Evolutionary conservation across 1,284 basidiomycete genomes (phyloP).

Genomic region (Porodaedalea pini): DNA sequence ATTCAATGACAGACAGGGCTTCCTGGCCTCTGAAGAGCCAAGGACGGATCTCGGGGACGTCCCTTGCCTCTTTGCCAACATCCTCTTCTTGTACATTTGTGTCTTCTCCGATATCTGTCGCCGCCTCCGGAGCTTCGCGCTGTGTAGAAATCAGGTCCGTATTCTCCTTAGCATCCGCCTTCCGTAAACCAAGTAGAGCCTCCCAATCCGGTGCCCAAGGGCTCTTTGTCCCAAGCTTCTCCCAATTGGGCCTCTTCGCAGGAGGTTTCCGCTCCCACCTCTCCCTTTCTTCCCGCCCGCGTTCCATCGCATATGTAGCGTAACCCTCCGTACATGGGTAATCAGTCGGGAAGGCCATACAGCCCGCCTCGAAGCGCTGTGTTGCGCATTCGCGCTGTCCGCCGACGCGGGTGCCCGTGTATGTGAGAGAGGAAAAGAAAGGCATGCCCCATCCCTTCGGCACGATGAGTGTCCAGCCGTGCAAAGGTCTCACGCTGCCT

Average conservation of each 20-base stretch:
- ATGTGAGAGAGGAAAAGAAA: conserved; percentile 76
- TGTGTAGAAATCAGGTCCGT: conserved; percentile 52
- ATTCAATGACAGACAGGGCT: conserved; percentile 42
- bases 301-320: conserved; percentile 42
- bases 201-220: conserved; percentile 80
- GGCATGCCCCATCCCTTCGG: conserved; percentile 88
- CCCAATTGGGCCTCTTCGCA: conserved; percentile 76
- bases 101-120: conserved; percentile 20
- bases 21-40: conserved; percentile 69
- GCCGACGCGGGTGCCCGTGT: conserved; percentile 76
- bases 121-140: conserved; percentile 33
- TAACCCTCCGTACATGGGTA: conserved; percentile 61
- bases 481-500: conserved; percentile 40
- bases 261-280: conserved; percentile 81
- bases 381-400: conserved; percentile 76
- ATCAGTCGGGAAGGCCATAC: conserved; percentile 77
- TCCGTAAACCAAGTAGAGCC: conserved; percentile 51
- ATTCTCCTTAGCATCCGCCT: conserved; percentile 26
- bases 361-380: conserved; percentile 77
- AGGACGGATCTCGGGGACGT: conserved; percentile 30
- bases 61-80: conserved; percentile 10
- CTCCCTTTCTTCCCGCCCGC: conserved; percentile 48
- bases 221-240: conserved; percentile 58
- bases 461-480: conserved; percentile 83
- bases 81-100: background rate